A percentile compares a stretch with the other conserved stretches of the same genome.
These are phyloP conservation scores for Stenogyne calaminthoides DNA, from an alignment of 305 asterid genomes.

Conservation along the genomic window DNA sequence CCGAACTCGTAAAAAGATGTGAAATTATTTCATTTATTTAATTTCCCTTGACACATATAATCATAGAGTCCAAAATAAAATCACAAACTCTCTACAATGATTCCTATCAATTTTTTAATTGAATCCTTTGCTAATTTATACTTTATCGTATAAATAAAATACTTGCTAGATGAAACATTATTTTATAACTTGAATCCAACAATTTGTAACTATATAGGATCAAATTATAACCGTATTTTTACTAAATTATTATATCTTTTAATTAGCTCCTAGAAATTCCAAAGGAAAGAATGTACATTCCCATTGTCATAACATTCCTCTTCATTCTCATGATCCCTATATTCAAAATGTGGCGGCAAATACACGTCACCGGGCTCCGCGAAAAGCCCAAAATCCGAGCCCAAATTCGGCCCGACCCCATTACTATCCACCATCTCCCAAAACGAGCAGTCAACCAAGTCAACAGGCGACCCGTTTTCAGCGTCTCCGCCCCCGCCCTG, in stretches of 20 bases:
- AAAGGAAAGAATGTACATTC: slow-evolving; percentile 21
- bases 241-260: not conserved
- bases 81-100: too few species aligned
- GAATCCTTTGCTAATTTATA: too few species aligned
- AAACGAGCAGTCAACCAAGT: slow-evolving; percentile 43
- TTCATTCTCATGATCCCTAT: not conserved
- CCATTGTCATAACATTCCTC: slow-evolving; percentile 14
- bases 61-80: too few species aligned
- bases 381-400: slow-evolving; percentile 38
- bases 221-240: not conserved
- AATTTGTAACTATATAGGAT: too few species aligned
- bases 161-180: not conserved
- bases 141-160: too few species aligned
- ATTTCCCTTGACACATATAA: too few species aligned
- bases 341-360: slow-evolving; percentile 21
- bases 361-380: slow-evolving; percentile 39
- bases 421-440: slow-evolving; percentile 37
- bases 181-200: not conserved
- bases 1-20: too few species aligned
- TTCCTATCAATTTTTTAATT: too few species aligned
- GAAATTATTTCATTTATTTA: too few species aligned
- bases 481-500: not conserved
- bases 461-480: slow-evolving; percentile 26
- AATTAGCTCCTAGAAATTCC: slow-evolving; percentile 29
- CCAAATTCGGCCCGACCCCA: slow-evolving; percentile 1